phyloP scores from a whole-genome alignment of 371 early-diverging fungal genomes.

The Globomyces sp. region DNA sequence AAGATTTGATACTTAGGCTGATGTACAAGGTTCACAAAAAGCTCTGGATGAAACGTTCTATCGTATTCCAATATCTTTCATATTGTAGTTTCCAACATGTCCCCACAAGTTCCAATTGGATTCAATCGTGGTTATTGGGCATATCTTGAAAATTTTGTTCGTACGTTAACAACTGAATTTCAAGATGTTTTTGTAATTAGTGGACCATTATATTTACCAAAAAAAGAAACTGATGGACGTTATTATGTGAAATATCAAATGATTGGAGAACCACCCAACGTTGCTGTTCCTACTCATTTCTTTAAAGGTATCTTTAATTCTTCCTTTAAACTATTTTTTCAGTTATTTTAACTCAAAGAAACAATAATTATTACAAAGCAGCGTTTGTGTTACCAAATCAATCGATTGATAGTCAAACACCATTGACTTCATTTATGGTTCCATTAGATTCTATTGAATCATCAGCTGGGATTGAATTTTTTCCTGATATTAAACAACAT shows the following conservation, averaged over 20 bases:
- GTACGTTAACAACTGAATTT: slow-evolving; percentile 25
- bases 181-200: slow-evolving; percentile 40
- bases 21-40: slow-evolving; percentile 15
- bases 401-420: slow-evolving; percentile 62
- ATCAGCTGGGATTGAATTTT: slow-evolving; percentile 1
- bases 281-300: slow-evolving; percentile 92
- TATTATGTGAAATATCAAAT: slow-evolving; percentile 76
- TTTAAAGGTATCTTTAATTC: slow-evolving; percentile 59
- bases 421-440: slow-evolving; percentile 67
- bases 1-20: background rate
- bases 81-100: slow-evolving; percentile 30
- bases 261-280: slow-evolving; percentile 83
- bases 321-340: background rate
- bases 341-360: slow-evolving; percentile 32
- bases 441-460: slow-evolving; percentile 59
- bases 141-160: slow-evolving; percentile 35
- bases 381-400: slow-evolving; percentile 89
- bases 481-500: background rate
- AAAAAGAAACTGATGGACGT: slow-evolving; percentile 28
- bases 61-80: background rate
- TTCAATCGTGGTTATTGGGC: slow-evolving; percentile 46
- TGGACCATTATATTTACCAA: slow-evolving; percentile 41
- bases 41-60: slow-evolving; percentile 42
- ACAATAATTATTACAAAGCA: slow-evolving; percentile 21
- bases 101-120: slow-evolving; percentile 34